These are phyloP conservation scores for Skeletonema menzelii DNA, from an alignment of 108 stramenopile genomes.

Conservation along the genomic window DNA sequence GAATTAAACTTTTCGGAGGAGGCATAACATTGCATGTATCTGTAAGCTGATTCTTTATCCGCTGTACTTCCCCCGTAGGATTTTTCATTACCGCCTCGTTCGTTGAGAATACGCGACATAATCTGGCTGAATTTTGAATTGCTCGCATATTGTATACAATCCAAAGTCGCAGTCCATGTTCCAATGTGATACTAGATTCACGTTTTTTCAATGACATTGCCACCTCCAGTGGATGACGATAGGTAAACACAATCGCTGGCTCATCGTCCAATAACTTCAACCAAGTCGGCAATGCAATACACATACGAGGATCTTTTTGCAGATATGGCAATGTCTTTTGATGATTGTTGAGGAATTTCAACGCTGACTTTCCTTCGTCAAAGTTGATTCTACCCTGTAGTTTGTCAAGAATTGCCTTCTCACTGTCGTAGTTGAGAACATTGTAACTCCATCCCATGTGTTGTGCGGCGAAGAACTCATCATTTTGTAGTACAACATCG, in stretches of 20 bases:
- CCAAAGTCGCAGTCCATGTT: slow-evolving; percentile 81
- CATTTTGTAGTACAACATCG: slow-evolving; percentile 86
- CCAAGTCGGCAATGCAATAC: slow-evolving; percentile 89
- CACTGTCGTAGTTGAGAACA: slow-evolving; percentile 66
- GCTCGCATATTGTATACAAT: slow-evolving; percentile 88
- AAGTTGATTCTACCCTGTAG: slow-evolving; percentile 56
- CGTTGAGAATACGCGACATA: slow-evolving; percentile 78
- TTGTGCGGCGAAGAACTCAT: slow-evolving; percentile 82
- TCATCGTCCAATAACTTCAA: slow-evolving; percentile 69
- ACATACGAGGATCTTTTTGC: slow-evolving; percentile 94
- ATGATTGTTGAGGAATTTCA: slow-evolving; percentile 69
- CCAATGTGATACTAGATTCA: slow-evolving; percentile 59
- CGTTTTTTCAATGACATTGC: slow-evolving; percentile 86
- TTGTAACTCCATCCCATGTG: slow-evolving; percentile 68
- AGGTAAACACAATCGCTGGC: slow-evolving; percentile 89
- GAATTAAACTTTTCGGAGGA: slow-evolving; percentile 54
- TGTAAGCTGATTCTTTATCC: slow-evolving; percentile 76
- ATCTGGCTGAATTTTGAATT: slow-evolving; percentile 66
- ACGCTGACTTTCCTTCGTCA: slow-evolving; percentile 53
- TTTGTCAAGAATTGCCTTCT: slow-evolving; percentile 60
- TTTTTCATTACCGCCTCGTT: slow-evolving; percentile 78
- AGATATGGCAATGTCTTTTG: slow-evolving; percentile 68
- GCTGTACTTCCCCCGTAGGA: slow-evolving; percentile 69
- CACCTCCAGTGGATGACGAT: slow-evolving; percentile 92
- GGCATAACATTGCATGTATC: slow-evolving; percentile 65